Percentiles rank a stretch among this genome's conserved stretches.
These are phyloP conservation scores for Verticillium alfalfae DNA, from an alignment of 2,329 filamentous ascomycete species.

Conservation along the genomic window DNA sequence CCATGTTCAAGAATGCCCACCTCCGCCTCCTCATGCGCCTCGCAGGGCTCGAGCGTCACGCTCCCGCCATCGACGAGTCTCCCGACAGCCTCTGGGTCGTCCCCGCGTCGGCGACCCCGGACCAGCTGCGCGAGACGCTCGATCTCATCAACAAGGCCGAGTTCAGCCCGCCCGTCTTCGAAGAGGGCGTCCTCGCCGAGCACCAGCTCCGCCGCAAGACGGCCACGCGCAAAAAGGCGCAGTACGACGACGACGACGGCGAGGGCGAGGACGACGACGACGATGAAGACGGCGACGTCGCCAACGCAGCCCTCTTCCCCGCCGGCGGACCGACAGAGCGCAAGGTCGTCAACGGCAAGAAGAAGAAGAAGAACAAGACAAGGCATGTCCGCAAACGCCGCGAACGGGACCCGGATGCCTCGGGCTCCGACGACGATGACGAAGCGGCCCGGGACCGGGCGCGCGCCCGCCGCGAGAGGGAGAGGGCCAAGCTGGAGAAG, in stretches of 20 bases:
- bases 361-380: constrained; percentile 41
- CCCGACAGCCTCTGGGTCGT: constrained; percentile 75
- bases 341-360: constrained; percentile 48
- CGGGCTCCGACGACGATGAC: constrained; percentile 6
- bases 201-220: constrained; percentile 73
- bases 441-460: constrained; percentile 61
- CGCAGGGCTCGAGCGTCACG: constrained; percentile 60
- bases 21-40: constrained; percentile 79
- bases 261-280: no score
- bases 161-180: constrained; percentile 71
- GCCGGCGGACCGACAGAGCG: constrained; percentile 58
- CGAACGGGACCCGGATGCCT: constrained; percentile 31
- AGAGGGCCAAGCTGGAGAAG: constrained; percentile 70
- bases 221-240: constrained; percentile 46
- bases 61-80: constrained; percentile 58
- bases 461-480: constrained; percentile 56
- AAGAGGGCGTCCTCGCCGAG: constrained; percentile 68
- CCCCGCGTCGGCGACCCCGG: constrained; percentile 58
- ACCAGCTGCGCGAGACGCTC: constrained; percentile 62
- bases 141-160: constrained; percentile 72
- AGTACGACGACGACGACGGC: constrained; percentile 63
- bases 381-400: constrained; percentile 34
- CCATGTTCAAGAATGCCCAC: constrained; percentile 85
- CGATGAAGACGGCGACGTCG: constrained; percentile 35
- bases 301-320: constrained; percentile 61